Base-by-base conservation (phyloP, 371 early-diverging fungal genomes). In the Dinochytrium kinnereticum region DNA sequence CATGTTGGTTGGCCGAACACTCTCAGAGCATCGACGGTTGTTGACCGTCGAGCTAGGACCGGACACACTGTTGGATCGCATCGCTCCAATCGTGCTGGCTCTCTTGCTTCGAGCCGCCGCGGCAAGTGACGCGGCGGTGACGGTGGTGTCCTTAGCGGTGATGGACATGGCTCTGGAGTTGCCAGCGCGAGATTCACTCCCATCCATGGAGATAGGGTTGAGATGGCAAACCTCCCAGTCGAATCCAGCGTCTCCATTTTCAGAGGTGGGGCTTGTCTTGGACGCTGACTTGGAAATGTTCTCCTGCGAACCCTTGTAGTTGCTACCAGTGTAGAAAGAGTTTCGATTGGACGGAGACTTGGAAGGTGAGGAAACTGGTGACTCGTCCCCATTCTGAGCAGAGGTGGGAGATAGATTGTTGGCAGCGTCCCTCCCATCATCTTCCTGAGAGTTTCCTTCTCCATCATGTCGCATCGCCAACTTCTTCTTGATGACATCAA, bases 151-250 rank as follows among this genome's bases (percentile, higher is more conserved):
- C 24, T 28, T 28, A 2, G 44, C 66, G n/a, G 30, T 26, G 44
- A 24, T 66, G 17, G 38, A 40, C 15, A 10, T 2, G 17, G 40
- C 3, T 26, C 66, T 19, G n/a, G n/a, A n/a, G 21, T 3, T 2
- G 3, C 44, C 38, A 10, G 68, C 38, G 0, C 68, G 53, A 2
- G 61, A 30, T 34, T 67, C 36, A 33, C 65, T 61, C 33, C 76
- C 76, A 51, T 76, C 69, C 76, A 76, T 76, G 17, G 76, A 76
- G 36, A 76, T 71, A n/a, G 68, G 59, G 59, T 68, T 67, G 13
- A 64, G 37, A 66, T 76, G 76, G 61, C 76, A 76, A n/a, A 40
- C 50, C 59, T 76, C 76, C 76, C 76, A 76, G 10, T 68, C 76
- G 33, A 51, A 66, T 13, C 15, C 36, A 19, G 64, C 64, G 3